A percentile compares a stretch with the other conserved stretches of the same genome.
Conservation (phyloP, 2,329 filamentous ascomycete genomes). For the Talaromyces sp. region DNA sequence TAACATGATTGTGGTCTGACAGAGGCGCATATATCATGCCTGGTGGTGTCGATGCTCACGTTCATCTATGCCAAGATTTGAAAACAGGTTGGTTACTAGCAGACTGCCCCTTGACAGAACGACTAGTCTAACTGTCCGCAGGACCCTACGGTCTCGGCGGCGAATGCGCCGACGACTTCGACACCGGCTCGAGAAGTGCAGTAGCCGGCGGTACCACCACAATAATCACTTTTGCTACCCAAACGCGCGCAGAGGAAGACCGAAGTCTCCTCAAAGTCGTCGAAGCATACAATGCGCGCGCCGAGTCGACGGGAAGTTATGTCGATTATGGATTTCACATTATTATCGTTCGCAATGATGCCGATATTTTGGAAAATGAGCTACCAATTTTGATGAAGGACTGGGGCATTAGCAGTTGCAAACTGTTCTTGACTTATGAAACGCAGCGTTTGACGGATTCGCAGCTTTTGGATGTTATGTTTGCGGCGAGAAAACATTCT, state of each 20-base stretch:
- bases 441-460: conserved; percentile 40
- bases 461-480: conserved; percentile 44
- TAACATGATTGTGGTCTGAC: background rate
- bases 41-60: conserved; percentile 50
- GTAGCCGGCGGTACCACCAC: conserved; percentile 50
- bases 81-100: background rate
- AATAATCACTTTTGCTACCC: conserved; percentile 49
- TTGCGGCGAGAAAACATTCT: background rate
- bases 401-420: conserved; percentile 45
- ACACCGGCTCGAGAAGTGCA: conserved; percentile 42
- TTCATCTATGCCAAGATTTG: conserved; percentile 44
- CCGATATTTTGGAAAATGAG: conserved; percentile 31
- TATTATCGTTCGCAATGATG: conserved; percentile 36
- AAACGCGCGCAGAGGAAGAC: conserved; percentile 41
- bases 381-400: conserved; percentile 34
- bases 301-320: conserved; percentile 43
- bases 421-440: conserved; percentile 49
- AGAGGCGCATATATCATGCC: conserved; percentile 40
- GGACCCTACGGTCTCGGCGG: background rate
- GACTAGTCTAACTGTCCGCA: background rate
- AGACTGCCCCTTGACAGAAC: background rate
- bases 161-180: conserved; percentile 39
- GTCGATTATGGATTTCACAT: conserved; percentile 53
- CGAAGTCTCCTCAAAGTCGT: conserved; percentile 43
- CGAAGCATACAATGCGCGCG: conserved; percentile 41